These are phyloP conservation scores for Xylariomycetidae sp. DNA, from an alignment of 2,329 filamentous ascomycete species.

Conservation along the genomic window DNA sequence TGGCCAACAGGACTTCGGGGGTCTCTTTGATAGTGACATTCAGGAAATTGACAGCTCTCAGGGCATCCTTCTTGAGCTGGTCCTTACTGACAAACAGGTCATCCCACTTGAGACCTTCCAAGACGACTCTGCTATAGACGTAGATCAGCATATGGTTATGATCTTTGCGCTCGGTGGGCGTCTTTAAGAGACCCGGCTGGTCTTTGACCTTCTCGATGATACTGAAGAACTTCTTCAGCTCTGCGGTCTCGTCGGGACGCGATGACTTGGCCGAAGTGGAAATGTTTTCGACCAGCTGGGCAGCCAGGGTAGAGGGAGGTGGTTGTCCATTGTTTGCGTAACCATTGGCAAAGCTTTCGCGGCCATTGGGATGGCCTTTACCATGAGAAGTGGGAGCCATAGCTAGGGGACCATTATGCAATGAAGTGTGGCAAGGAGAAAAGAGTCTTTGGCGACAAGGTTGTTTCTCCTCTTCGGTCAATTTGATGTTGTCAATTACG, in stretches of 20 bases:
- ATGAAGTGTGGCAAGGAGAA: too few species aligned
- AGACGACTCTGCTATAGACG: constrained; percentile 73
- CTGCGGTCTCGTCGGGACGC: constrained; percentile 62
- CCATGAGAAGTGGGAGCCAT: constrained; percentile 29
- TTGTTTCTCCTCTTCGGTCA: too few species aligned
- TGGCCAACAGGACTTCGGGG: constrained; percentile 59
- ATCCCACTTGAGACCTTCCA: constrained; percentile 64
- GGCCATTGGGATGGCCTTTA: constrained; percentile 17
- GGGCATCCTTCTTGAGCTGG: constrained; percentile 53
- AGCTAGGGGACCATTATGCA: too few species aligned
- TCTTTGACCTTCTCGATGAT: constrained; percentile 53
- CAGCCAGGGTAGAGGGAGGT: constrained; percentile 78
- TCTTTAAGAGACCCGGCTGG: constrained; percentile 50
- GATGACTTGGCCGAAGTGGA: constrained; percentile 59
- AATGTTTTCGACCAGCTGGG: constrained; percentile 79
- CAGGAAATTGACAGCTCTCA: constrained; percentile 74
- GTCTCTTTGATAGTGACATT: constrained; percentile 70
- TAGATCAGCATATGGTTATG: constrained; percentile 84
- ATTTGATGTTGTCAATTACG: not conserved
- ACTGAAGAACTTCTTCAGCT: constrained; percentile 66
- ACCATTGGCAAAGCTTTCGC: constrained; percentile 18
- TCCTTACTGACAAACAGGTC: constrained; percentile 61
- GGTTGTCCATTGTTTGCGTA: constrained; percentile 25
- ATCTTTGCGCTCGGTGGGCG: constrained; percentile 60
- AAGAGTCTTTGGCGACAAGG: too few species aligned